Evolutionary conservation across 1,284 basidiomycete species (phyloP).

Genomic region (Cryptococcus sp.): DNA sequence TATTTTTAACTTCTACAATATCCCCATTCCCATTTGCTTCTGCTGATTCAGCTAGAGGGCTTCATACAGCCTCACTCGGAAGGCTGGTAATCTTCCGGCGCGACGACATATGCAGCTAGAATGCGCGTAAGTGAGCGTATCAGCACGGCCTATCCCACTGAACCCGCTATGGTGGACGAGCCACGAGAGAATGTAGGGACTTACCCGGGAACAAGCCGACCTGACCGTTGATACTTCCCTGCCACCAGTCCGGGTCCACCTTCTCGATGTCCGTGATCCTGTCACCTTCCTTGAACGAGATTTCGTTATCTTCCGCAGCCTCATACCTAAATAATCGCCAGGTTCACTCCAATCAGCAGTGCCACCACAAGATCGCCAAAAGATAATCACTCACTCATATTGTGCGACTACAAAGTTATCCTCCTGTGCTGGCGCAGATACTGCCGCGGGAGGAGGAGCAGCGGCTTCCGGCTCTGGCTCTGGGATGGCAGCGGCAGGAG

Average conservation of each 20-base stretch:
- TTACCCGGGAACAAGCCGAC: constrained; percentile 81
- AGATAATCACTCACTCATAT: constrained; percentile 34
- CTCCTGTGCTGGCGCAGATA: constrained; percentile 12
- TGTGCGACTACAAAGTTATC: constrained; percentile 31
- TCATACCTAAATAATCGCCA: constrained; percentile 64
- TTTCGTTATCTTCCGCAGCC: constrained; percentile 83
- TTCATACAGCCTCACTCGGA: too few relatives aligned
- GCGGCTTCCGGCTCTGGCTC: constrained; percentile 52
- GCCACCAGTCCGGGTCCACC: constrained; percentile 81
- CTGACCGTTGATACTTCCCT: constrained; percentile 68
- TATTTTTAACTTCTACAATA: too few relatives aligned
- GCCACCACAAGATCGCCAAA: background rate
- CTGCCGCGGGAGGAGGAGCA: constrained; percentile 24
- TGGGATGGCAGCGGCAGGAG: too few relatives aligned
- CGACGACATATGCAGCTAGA: too few relatives aligned
- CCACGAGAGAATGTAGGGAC: constrained; percentile 32
- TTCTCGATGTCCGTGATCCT: constrained; percentile 61
- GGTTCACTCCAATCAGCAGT: background rate
- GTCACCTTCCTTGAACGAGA: constrained; percentile 80
- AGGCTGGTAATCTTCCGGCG: too few relatives aligned
- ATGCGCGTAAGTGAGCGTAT: too few relatives aligned
- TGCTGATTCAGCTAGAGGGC: too few relatives aligned
- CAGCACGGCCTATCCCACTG: too few relatives aligned
- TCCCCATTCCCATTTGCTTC: too few relatives aligned
- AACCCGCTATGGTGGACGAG: too few relatives aligned